Conservation (phyloP, 2,329 filamentous ascomycete species). For the Geosmithia putterillii region DNA sequence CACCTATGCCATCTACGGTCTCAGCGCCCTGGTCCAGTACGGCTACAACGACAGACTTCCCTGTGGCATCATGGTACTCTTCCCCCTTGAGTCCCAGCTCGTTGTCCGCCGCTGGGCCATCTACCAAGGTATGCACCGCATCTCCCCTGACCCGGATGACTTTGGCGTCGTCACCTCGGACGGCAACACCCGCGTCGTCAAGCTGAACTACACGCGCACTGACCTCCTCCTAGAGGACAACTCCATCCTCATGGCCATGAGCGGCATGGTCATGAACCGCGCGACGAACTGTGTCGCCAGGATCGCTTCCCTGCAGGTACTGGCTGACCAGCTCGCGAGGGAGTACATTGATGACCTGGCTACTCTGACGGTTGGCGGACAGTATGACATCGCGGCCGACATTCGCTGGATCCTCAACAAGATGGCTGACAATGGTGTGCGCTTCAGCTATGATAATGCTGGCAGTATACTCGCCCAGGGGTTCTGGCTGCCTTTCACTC, state of each 20-base stretch:
- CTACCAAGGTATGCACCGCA: slow-evolving; percentile 15
- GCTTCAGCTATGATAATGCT: slow-evolving; percentile 2
- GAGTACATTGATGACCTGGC: slow-evolving; percentile 16
- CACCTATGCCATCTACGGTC: slow-evolving; percentile 33
- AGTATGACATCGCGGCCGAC: slow-evolving; percentile 13
- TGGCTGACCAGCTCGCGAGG: slow-evolving; percentile 20
- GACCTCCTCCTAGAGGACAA: slow-evolving; percentile 15
- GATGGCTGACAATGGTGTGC: slow-evolving; percentile 7
- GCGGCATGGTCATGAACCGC: slow-evolving; percentile 6
- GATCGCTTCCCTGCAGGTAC: slow-evolving; percentile 19
- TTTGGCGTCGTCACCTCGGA: slow-evolving; percentile 22
- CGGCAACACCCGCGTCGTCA: slow-evolving; percentile 5
- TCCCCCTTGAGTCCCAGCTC: slow-evolving; percentile 19
- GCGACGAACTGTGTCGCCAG: slow-evolving; percentile 3
- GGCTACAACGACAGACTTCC: slow-evolving; percentile 19
- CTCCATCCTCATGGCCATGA: slow-evolving; percentile 7
- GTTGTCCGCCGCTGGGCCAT: slow-evolving; percentile 28
- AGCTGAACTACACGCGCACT: not conserved
- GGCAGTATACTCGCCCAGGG: slow-evolving; percentile 9
- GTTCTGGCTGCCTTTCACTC: slow-evolving; percentile 19
- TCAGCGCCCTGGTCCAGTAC: slow-evolving; percentile 29
- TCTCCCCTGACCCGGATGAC: slow-evolving; percentile 13
- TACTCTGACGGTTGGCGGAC: slow-evolving; percentile 4
- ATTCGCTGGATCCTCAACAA: slow-evolving; percentile 19
- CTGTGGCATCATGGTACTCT: slow-evolving; percentile 25